Conservation (phyloP, 805 yeast genomes). For the Helenozyma rhizophorensis region DNA sequence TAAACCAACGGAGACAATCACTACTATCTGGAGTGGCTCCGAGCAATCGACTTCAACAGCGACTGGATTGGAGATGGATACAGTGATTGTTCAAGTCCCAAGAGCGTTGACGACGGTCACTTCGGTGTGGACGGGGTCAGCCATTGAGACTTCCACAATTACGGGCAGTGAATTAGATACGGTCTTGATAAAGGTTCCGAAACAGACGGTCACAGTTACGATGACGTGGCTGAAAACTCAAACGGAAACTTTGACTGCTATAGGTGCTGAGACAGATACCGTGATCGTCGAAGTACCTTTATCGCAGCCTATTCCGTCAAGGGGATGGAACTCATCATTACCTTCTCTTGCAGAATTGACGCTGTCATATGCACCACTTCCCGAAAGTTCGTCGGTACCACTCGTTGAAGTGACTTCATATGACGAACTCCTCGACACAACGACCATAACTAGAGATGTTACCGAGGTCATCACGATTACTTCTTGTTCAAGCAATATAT, state of each 20-base stretch:
- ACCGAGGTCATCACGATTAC: too few relatives aligned
- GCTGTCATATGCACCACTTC: too few relatives aligned
- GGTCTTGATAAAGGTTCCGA: slow-evolving; percentile 4
- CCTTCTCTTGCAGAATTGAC: too few relatives aligned
- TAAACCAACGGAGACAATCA: neutral
- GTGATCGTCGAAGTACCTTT: slow-evolving; percentile 12
- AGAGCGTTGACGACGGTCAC: neutral
- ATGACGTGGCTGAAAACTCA: slow-evolving; percentile 4
- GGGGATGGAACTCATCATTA: too few relatives aligned
- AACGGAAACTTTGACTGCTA: slow-evolving; percentile 1
- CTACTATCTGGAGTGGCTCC: neutral
- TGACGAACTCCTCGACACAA: too few relatives aligned
- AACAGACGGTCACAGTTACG: slow-evolving; percentile 2
- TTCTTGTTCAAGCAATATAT: too few relatives aligned
- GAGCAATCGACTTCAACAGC: slow-evolving; percentile 5
- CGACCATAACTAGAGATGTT: too few relatives aligned
- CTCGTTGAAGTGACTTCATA: too few relatives aligned
- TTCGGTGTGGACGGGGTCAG: slow-evolving; percentile 4
- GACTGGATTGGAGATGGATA: too few relatives aligned
- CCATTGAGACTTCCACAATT: neutral
- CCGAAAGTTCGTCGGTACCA: too few relatives aligned
- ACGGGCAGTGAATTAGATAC: slow-evolving; percentile 1
- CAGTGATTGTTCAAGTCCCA: too few relatives aligned
- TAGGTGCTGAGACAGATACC: slow-evolving; percentile 1
- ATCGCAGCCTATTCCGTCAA: too few relatives aligned